phyloP scores from a whole-genome alignment of 768 basidiomycete genomes.

The Amanita rimosa region DNA sequence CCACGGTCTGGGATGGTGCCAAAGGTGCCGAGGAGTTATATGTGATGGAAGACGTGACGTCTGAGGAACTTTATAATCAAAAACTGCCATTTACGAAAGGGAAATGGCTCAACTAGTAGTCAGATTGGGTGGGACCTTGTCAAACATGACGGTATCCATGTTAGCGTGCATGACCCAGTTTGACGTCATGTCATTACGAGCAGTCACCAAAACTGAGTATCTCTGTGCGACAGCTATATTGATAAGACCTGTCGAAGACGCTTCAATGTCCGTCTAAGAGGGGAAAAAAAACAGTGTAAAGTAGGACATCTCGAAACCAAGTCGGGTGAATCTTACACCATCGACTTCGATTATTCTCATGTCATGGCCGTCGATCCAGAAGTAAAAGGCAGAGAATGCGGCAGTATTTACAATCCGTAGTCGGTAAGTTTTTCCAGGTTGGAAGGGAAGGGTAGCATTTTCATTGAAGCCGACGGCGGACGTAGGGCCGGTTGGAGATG shows the following conservation, averaged over 20 bases:
- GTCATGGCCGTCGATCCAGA: slow-evolving; percentile 84
- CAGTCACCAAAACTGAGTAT: slow-evolving; percentile 87
- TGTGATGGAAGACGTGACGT: slow-evolving; percentile 74
- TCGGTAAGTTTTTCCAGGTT: slow-evolving; percentile 83
- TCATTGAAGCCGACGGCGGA: slow-evolving; percentile 74
- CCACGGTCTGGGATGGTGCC: slow-evolving; percentile 41
- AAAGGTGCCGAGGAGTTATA: slow-evolving; percentile 47
- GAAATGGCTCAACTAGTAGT: slow-evolving; percentile 51
- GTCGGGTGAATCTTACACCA: slow-evolving; percentile 40
- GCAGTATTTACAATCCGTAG: slow-evolving; percentile 80
- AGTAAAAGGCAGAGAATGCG: slow-evolving; percentile 65
- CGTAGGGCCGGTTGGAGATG: slow-evolving; percentile 36
- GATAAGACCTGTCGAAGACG: slow-evolving; percentile 60
- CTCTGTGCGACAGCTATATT: slow-evolving; percentile 81
- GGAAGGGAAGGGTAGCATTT: slow-evolving; percentile 76
- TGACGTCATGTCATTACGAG: slow-evolving; percentile 69
- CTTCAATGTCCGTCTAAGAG: slow-evolving; percentile 61
- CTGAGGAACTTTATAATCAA: slow-evolving; percentile 21
- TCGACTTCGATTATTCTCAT: slow-evolving; percentile 82
- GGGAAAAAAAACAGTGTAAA: background rate
- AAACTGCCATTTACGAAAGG: background rate
- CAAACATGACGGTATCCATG: slow-evolving; percentile 89
- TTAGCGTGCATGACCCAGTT: slow-evolving; percentile 91
- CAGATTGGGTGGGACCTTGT: slow-evolving; percentile 58
- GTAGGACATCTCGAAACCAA: background rate